Percentiles rank a stretch among this genome's conserved stretches.
Evolutionary conservation across 2,329 filamentous ascomycete species (phyloP).

Genomic region (Penicillium oxalicum): DNA sequence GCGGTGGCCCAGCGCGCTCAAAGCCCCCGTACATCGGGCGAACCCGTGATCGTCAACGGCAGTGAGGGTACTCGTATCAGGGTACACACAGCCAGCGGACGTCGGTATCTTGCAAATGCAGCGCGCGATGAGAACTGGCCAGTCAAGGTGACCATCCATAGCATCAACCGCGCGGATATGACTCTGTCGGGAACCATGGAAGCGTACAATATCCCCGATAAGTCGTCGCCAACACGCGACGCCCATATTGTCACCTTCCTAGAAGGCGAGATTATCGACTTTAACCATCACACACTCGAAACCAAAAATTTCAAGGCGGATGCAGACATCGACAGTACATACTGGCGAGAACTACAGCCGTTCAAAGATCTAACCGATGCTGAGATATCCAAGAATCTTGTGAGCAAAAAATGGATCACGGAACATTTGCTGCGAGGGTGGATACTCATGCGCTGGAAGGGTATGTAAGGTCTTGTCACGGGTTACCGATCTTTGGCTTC

Average conservation of each 20-base stretch:
- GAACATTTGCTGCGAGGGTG: conserved; percentile 39
- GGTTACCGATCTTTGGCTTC: not conserved
- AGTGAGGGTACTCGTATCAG: conserved; percentile 30
- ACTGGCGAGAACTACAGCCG: conserved; percentile 45
- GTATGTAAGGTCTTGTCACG: conserved; percentile 20
- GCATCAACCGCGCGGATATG: conserved; percentile 56
- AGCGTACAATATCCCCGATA: conserved; percentile 60
- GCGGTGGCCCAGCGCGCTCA: conserved; percentile 27
- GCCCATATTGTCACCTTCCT: conserved; percentile 59
- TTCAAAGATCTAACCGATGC: conserved; percentile 43
- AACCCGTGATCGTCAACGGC: conserved; percentile 33
- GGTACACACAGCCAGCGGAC: conserved; percentile 34
- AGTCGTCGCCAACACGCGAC: conserved; percentile 37
- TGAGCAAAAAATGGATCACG: conserved; percentile 42
- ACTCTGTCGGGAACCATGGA: conserved; percentile 63
- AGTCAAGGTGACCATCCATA: conserved; percentile 60
- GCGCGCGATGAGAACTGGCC: conserved; percentile 56
- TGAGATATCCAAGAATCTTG: conserved; percentile 39
- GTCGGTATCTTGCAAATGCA: conserved; percentile 31
- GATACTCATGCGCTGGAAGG: conserved; percentile 50
- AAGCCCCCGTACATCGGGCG: conserved; percentile 21
- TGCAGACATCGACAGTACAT: conserved; percentile 42
- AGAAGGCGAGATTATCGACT: conserved; percentile 64
- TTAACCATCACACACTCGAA: conserved; percentile 46
- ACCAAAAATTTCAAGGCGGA: conserved; percentile 45